Evolutionary conservation across 805 yeast genomes (phyloP), one percentile per base, ranked within the genome.

Genomic region (Henningerozyma blattae): DNA sequence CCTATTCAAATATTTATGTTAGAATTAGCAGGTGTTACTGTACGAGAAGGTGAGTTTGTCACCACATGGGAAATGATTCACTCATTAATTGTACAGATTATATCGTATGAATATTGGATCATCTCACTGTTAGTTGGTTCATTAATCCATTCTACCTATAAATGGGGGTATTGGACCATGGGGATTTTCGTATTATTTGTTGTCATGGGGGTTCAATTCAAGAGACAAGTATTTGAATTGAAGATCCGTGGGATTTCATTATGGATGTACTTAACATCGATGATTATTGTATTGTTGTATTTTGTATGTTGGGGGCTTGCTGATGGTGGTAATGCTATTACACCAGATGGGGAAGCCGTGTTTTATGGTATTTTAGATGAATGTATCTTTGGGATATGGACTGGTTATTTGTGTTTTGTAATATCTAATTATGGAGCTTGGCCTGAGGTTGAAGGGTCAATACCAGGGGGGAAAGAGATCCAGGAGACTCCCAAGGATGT

Each of bases 271-370:
- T 8, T 10, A 9, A 6, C n/a, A 15, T 9, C 18, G 7, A 15
- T 27, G 10, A 14, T 27, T 15, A 12, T 13, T 24, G n/a, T 24
- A 6, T 24, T 24, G n/a, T 24, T 24, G n/a, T 27, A 51, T 13
- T 7, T 7, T 9, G 34, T 48, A 18, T 33, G 41, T 38, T 50
- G 44, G 34, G 53, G 49, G 47, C 35, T 50, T 28, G 56, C 68
- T 47, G 80, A 74, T 49, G 81, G 79, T 61, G 78, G 79, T 54
- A 73, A 73, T 47, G 69, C 61, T 31, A 67, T 74, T 39, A 69
- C 65, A 46, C 73, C 75, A 27, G 77, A 72, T 48, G 62, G 75
- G 22, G 78, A 70, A 47, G 67, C 70, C 28, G 72, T 67, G 16
- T 74, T 72, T 57, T 71, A 69, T 47, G 80, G 80, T 59, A 56